Base-by-base conservation (phyloP, 2,329 filamentous ascomycete species). In the Paraphoma chrysanthemicola region DNA sequence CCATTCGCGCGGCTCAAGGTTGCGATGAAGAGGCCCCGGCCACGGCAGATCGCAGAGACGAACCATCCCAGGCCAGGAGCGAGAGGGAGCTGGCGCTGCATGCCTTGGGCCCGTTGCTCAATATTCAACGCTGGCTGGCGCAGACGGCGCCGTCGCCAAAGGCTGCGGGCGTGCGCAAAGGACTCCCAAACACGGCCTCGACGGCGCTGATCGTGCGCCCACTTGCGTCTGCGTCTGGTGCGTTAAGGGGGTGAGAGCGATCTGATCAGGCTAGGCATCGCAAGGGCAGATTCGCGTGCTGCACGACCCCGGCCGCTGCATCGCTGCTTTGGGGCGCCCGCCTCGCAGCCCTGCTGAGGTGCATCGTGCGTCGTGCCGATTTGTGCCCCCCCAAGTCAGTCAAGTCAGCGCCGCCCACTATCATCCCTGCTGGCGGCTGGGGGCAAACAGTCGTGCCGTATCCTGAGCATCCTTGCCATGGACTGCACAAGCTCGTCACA, bases 11-110 rank as follows among this genome's bases (percentile, higher is more conserved):
- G 61, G 63, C 58, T 55, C 54, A 18, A 39, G 30, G 63, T 62
- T 53, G 54, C 63, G 66, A 66, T 68, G 60, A 49, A 5, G 23
- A 41, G 45, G 51, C 48, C 60, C 59, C 61, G 62, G 48, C 56
- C 66, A 68, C 67, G 65, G 65, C 60, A 59, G 62, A 68, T 69
- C 65, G 65, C 59, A 48, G 31, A 56, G 55, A 48, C 47, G 46
- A 30, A 44, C 39, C 23, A 33, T 33, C 39, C 23, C 28, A 23
- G 44, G 2, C 23, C 23, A 23, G 23, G 3, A 23, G 23, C 23
- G 23, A 23, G 23, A 23, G 23, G 2, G 23, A 5, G 23, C 6
- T 23, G 10, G 47, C 23, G 41, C 44, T 14, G 31, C 49, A 33
- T 41, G 17, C 33, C 38, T 6, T 9, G 28, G 50, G 48, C 48